phyloP scores from a whole-genome alignment of 768 basidiomycete species.

The Tulasnella sp. region DNA sequence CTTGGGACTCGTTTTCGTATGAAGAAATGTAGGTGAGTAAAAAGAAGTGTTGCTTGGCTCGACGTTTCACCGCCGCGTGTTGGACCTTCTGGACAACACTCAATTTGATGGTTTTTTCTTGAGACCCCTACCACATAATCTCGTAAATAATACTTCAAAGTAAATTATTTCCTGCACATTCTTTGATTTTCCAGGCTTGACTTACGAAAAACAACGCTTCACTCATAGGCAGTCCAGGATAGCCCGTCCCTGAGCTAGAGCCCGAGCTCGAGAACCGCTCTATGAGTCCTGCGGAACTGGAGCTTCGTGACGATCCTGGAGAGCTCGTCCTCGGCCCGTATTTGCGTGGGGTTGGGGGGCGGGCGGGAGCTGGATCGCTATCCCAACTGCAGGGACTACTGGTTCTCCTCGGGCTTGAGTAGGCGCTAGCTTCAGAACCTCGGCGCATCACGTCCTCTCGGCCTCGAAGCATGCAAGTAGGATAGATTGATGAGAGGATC shows the following conservation, averaged over 20 bases:
- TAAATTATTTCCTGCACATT: too few species aligned
- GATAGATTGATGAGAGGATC: too few species aligned
- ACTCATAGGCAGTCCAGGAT: background rate
- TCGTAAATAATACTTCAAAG: background rate
- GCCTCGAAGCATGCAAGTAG: too few species aligned
- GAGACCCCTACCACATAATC: background rate
- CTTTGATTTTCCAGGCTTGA: too few species aligned
- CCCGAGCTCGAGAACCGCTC: background rate
- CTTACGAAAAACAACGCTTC: too few species aligned
- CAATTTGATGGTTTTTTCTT: background rate
- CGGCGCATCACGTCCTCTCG: too few species aligned
- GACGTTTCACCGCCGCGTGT: background rate
- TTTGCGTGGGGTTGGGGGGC: background rate
- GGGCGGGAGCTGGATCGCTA: background rate
- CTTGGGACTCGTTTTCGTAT: background rate
- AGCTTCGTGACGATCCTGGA: background rate
- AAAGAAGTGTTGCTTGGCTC: background rate
- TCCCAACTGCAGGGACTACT: background rate
- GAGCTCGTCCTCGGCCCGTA: background rate
- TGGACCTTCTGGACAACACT: background rate
- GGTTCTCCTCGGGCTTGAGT: background rate
- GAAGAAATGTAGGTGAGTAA: background rate
- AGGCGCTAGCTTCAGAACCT: too few species aligned
- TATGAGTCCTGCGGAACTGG: background rate
- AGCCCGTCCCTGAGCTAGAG: background rate